phyloP scores from a whole-genome alignment of 2,329 filamentous ascomycete genomes.

The Alternaria hordeiaustralica region DNA sequence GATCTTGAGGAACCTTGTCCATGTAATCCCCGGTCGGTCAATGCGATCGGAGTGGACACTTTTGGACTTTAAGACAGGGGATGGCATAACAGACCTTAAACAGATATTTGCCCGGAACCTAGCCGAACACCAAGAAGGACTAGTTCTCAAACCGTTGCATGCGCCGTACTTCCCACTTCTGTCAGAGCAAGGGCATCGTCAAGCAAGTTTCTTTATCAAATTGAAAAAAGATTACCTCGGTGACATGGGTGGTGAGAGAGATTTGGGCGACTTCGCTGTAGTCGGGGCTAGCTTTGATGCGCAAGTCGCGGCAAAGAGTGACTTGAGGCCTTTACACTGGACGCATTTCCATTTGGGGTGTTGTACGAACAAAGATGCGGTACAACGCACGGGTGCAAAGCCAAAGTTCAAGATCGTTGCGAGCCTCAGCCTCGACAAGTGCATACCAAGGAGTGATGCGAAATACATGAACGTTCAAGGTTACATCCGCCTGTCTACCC shows the following conservation, averaged over 20 bases:
- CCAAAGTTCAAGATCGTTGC: slow-evolving; percentile 73
- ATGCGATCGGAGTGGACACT: slow-evolving; percentile 70
- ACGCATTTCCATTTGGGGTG: slow-evolving; percentile 84
- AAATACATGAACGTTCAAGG: slow-evolving; percentile 53
- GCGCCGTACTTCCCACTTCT: slow-evolving; percentile 71
- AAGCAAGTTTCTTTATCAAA: slow-evolving; percentile 70
- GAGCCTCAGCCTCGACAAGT: slow-evolving; percentile 53
- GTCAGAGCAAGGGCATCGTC: slow-evolving; percentile 31
- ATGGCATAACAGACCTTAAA: slow-evolving; percentile 42
- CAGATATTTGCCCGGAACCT: slow-evolving; percentile 70
- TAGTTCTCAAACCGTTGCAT: slow-evolving; percentile 78
- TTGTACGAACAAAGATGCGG: slow-evolving; percentile 69
- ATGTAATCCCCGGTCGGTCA: slow-evolving; percentile 65
- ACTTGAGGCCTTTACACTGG: slow-evolving; percentile 67
- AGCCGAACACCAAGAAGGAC: slow-evolving; percentile 72
- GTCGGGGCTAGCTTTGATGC: slow-evolving; percentile 77
- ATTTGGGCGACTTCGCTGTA: slow-evolving; percentile 75
- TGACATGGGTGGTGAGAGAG: slow-evolving; percentile 73
- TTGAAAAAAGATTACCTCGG: slow-evolving; percentile 88
- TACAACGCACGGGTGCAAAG: slow-evolving; percentile 57
- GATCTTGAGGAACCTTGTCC: slow-evolving; percentile 64
- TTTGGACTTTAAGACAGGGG: slow-evolving; percentile 65
- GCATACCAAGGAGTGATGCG: slow-evolving; percentile 55
- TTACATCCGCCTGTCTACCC: slow-evolving; percentile 43
- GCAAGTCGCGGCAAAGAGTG: slow-evolving; percentile 63